Evolutionary conservation across 768 basidiomycete species (phyloP), one percentile per base, ranked within the genome.

Genomic region (Boletus vinaceobasis): DNA sequence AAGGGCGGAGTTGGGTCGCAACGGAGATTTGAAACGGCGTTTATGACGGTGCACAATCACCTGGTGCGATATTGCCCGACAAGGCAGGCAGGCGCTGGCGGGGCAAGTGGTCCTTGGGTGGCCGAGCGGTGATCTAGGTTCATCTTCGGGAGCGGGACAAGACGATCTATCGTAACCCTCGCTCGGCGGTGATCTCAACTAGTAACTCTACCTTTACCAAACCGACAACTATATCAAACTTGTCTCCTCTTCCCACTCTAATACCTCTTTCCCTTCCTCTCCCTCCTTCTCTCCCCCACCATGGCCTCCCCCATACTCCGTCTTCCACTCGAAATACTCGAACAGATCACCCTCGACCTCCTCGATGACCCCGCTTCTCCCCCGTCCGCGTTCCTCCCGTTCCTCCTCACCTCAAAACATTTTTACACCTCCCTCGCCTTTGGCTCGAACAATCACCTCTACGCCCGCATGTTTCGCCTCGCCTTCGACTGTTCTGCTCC

Each of bases 401-500:
- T 90, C 46, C 77, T 81, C 44, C 68, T 68, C 31, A 68, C 79
- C 5, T 83, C 74, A 53, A 71, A 58, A 3, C 52, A 64, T 43
- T 60, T 87, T 19, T 52, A 81, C 62, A 10, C 46, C 32, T 48
- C 60, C 1, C 77, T 86, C 59, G 50, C 54, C 9, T 48, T 43
- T 15, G 50, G 32, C 5, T 52, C 58, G 1, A 60, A 68, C 49
- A 46, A 46, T 23, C 42, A 73, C 21, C 78, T 89, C 50, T 81
- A 79, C 57, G 75, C 82, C 0, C 69, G 73, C 32, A 76, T 90
- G 7, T 88, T 82, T 62, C 71, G 72, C 14, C 52, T 66, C 64
- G 79, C 75, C 63, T 89, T 88, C 71, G 87, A 89, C 66, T 48
- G 58, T 2, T 68, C 69, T 26, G 82, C 87, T 0, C 71, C 81